Percentiles rank a stretch among this genome's conserved stretches.
Conservation (phyloP, 768 basidiomycete species). For the Macrolepiota dolichaula region DNA sequence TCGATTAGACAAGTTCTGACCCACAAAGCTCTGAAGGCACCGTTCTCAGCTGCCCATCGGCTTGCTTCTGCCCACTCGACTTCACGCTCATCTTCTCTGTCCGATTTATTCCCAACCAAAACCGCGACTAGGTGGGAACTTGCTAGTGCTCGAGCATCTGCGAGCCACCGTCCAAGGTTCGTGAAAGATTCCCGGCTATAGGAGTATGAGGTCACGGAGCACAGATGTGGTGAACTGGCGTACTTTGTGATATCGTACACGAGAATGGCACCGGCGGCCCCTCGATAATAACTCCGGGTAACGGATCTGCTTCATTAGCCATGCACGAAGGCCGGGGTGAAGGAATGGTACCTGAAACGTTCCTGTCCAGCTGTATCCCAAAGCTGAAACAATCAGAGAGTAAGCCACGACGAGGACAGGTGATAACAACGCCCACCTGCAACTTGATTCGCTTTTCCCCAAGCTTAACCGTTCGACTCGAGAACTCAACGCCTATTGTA, state of each 20-base stretch:
- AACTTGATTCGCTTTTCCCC: conserved; percentile 95
- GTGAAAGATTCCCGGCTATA: conserved; percentile 82
- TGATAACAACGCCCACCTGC: conserved; percentile 55
- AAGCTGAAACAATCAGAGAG: conserved; percentile 43
- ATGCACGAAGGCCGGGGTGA: conserved; percentile 8
- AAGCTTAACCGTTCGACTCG: conserved; percentile 87
- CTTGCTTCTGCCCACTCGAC: conserved; percentile 96
- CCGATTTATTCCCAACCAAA: conserved; percentile 93
- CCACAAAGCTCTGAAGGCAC: conserved; percentile 35
- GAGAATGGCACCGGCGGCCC: conserved; percentile 87
- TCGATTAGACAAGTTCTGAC: conserved; percentile 5
- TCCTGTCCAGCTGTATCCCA: conserved; percentile 99
- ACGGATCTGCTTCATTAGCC: conserved; percentile 57
- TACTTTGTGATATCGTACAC: conserved; percentile 94
- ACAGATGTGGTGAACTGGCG: conserved; percentile 16
- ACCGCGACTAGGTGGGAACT: conserved; percentile 89
- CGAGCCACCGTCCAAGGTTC: conserved; percentile 84
- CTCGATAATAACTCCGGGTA: conserved; percentile 94
- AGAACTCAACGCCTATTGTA: conserved; percentile 98
- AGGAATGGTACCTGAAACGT: conserved; percentile 65
- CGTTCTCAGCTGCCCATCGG: conserved; percentile 94
- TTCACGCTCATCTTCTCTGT: conserved; percentile 91
- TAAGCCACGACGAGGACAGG: conserved; percentile 15
- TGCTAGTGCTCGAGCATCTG: conserved; percentile 89
- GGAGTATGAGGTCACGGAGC: conserved; percentile 15